These are phyloP conservation scores for Discostella stelligeroides DNA, from an alignment of 108 stramenopile genomes.

Conservation along the genomic window DNA sequence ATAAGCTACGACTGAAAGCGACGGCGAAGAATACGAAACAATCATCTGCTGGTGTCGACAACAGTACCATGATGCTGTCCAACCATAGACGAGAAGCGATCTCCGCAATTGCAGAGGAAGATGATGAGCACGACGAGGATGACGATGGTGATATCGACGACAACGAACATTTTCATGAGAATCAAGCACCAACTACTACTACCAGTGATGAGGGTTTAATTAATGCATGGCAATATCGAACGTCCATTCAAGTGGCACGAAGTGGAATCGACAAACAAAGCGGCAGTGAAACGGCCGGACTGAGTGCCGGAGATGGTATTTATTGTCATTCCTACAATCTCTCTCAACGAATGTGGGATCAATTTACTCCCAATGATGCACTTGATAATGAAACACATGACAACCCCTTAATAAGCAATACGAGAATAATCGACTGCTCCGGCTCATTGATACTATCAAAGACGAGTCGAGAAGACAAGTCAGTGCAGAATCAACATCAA, in stretches of 20 bases:
- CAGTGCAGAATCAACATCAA: slow-evolving; percentile 16
- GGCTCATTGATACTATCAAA: neutral
- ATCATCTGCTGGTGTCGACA: neutral
- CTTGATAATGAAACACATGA: neutral
- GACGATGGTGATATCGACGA: slow-evolving; percentile 8
- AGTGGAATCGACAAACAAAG: slow-evolving; percentile 38
- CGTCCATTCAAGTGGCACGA: slow-evolving; percentile 72
- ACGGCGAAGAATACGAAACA: slow-evolving; percentile 11
- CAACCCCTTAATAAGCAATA: slow-evolving; percentile 32
- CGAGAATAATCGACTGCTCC: slow-evolving; percentile 38
- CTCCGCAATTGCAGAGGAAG: slow-evolving; percentile 44
- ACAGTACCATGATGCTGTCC: neutral
- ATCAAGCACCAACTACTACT: slow-evolving; percentile 15
- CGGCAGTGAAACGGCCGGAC: neutral
- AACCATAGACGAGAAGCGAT: slow-evolving; percentile 15
- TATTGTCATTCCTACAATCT: slow-evolving; percentile 87
- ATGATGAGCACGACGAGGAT: slow-evolving; percentile 39
- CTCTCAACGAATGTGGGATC: slow-evolving; percentile 64
- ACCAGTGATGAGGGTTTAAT: slow-evolving; percentile 62
- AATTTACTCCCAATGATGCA: slow-evolving; percentile 31
- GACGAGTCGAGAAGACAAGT: neutral
- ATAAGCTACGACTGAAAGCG: slow-evolving; percentile 53
- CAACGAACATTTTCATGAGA: slow-evolving; percentile 18
- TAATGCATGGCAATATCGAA: slow-evolving; percentile 88
- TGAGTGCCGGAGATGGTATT: slow-evolving; percentile 31